Evolutionary conservation across 148 eudicot genomes (phyloP).

Genomic region (Tetragonia tetragonoides): DNA sequence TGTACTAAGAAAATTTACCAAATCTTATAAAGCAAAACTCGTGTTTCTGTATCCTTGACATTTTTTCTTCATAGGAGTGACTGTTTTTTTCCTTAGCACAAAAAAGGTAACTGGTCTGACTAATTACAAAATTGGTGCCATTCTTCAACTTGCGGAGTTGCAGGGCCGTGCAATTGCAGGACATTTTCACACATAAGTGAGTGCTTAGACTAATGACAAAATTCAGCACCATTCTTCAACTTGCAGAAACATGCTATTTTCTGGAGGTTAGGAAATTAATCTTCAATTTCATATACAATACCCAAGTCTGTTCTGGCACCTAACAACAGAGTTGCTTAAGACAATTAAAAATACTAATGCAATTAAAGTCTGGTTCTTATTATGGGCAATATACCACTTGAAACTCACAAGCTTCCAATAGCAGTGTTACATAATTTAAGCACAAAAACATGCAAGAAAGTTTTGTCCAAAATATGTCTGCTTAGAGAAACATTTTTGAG

Average conservation of each 20-base stretch:
- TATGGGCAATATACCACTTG: neutral
- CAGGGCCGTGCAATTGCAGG: neutral
- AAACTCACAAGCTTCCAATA: neutral
- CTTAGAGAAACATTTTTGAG: neutral
- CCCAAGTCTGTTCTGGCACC: neutral
- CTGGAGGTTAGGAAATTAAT: neutral
- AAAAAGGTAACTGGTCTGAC: too few species aligned
- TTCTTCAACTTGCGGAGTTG: neutral
- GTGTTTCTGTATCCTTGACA: too few species aligned
- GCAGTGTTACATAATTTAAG: neutral
- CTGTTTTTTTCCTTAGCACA: too few species aligned
- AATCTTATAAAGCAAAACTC: too few species aligned
- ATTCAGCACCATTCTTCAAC: neutral
- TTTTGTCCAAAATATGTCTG: constrained; percentile 4
- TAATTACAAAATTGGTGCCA: too few species aligned
- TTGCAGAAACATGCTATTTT: neutral
- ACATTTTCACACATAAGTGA: too few species aligned
- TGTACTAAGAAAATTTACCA: too few species aligned
- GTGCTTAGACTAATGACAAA: neutral
- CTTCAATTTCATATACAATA: constrained; percentile 2
- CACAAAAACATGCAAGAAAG: neutral
- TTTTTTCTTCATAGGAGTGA: too few species aligned
- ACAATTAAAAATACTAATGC: neutral
- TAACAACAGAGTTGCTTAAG: neutral
- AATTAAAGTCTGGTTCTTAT: neutral